phyloP scores from a whole-genome alignment of 768 basidiomycete species.

The Leccinum barrowsii region DNA sequence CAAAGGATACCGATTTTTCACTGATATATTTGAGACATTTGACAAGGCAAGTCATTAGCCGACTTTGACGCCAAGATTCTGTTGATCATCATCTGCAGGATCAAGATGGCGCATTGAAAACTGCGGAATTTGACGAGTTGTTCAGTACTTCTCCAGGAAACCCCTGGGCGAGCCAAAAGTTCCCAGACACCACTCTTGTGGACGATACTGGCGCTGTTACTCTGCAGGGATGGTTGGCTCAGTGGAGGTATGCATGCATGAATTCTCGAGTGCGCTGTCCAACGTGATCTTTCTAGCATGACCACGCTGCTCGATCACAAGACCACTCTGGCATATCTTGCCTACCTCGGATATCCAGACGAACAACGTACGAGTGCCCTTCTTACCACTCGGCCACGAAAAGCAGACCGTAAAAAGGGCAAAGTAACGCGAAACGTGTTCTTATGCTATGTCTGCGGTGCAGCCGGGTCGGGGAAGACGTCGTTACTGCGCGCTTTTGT shows the following conservation, averaged over 20 bases:
- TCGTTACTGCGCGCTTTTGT: constrained; percentile 81
- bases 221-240: constrained; percentile 96
- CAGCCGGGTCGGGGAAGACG: constrained; percentile 95
- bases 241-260: constrained; percentile 78
- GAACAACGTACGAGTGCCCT: constrained; percentile 80
- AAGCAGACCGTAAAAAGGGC: constrained; percentile 80
- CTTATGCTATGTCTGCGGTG: constrained; percentile 90
- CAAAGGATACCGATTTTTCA: constrained; percentile 95
- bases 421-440: constrained; percentile 91
- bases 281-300: constrained; percentile 57
- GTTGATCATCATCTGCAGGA: constrained; percentile 49
- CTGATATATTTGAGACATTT: constrained; percentile 92
- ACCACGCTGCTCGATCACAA: constrained; percentile 93
- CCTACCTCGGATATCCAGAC: constrained; percentile 87
- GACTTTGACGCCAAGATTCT: neutral
- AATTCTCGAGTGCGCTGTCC: neutral
- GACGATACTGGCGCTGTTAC: constrained; percentile 89
- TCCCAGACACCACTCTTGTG: constrained; percentile 85
- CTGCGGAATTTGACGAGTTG: constrained; percentile 76
- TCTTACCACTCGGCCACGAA: constrained; percentile 79
- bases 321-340: constrained; percentile 90
- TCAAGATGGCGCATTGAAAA: constrained; percentile 89
- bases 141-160: constrained; percentile 96
- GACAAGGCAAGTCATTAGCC: constrained; percentile 62
- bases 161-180: constrained; percentile 91